Percentiles rank a stretch among this genome's conserved stretches.
phyloP scores from a whole-genome alignment of 768 basidiomycete genomes.

The Mycena olivaceomarginata region DNA sequence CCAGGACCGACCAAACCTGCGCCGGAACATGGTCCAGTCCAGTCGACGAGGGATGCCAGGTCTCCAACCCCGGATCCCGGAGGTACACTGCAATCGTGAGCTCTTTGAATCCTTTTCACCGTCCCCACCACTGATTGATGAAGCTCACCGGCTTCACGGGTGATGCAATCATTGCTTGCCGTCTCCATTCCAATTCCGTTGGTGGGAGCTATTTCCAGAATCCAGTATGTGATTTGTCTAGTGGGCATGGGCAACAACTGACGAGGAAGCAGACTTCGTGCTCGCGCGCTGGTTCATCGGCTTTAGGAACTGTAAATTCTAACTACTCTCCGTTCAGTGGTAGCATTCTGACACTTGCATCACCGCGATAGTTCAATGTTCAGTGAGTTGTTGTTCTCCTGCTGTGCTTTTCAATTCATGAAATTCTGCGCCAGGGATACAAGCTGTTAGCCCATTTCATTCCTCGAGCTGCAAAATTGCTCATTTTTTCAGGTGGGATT shows the following conservation, averaged over 20 bases:
- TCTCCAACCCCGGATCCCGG: background rate
- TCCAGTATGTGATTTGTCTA: background rate
- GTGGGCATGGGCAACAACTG: background rate
- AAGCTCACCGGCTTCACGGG: conserved; percentile 11
- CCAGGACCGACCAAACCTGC: background rate
- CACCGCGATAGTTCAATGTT: background rate
- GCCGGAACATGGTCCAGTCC: background rate
- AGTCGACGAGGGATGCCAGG: background rate
- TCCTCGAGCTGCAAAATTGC: background rate
- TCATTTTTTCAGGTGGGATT: conserved; percentile 13
- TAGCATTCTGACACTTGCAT: background rate
- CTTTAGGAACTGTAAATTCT: conserved; percentile 1
- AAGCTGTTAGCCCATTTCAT: background rate
- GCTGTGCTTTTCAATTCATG: background rate
- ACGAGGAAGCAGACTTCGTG: background rate
- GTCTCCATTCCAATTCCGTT: background rate
- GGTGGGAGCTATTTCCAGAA: background rate
- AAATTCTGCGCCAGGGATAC: conserved; percentile 6
- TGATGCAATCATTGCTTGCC: background rate
- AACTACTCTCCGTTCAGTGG: background rate
- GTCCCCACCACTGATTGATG: background rate
- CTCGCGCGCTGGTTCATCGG: background rate
- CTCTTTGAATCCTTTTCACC: background rate
- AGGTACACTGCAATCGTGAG: background rate
- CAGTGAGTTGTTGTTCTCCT: background rate